Base-by-base conservation (phyloP, 805 yeast species). In the Lachancea sp. region DNA sequence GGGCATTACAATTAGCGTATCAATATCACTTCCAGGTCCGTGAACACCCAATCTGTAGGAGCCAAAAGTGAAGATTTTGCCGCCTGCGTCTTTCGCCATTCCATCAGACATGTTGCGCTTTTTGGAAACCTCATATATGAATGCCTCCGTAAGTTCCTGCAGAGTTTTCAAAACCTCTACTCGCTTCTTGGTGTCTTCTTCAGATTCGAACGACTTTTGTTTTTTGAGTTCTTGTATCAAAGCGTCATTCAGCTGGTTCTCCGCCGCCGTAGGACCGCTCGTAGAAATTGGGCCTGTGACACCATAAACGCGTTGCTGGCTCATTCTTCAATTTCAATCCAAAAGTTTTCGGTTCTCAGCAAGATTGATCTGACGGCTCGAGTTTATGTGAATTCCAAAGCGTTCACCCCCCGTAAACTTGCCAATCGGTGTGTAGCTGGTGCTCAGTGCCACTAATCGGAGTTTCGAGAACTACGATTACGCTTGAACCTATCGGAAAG, bases 1-100 rank as follows among this genome's bases (percentile, higher is more conserved):
- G 1, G 99, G 99, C 15, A 87, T 97, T 22, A 91, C 97, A n/a
- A 93, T 86, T 38, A 93, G 69, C 0, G 98, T 86, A 71, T 93
- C 99, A 49, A 93, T 91, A 82, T 93, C 99, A 0, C 95, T 85
- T 0, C 99, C 98, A 0, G 98, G 98, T 0, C 98, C 98, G 67
- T 90, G 88, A 12, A 93, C 99, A 3, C 99, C 99, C 36, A 93
- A 68, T 51, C 96, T 73, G 59, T 90, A 93, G 1, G 97, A 89
- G 1, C 99, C 99, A 68, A 77, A 93, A 0, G 97, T 89, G 62
- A 90, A 93, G n/a, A 93, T 79, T 63, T 93, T 93, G 31, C 99
- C 99, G 32, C 99, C 99, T 0, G 98, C 95, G 65, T 93, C 99
- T 45, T 71, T 75, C 0, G 98, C 95, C 97, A 93, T 89, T 2